Conservation (phyloP, 148 eudicot species). For the Tetragonia tetragonoides region DNA sequence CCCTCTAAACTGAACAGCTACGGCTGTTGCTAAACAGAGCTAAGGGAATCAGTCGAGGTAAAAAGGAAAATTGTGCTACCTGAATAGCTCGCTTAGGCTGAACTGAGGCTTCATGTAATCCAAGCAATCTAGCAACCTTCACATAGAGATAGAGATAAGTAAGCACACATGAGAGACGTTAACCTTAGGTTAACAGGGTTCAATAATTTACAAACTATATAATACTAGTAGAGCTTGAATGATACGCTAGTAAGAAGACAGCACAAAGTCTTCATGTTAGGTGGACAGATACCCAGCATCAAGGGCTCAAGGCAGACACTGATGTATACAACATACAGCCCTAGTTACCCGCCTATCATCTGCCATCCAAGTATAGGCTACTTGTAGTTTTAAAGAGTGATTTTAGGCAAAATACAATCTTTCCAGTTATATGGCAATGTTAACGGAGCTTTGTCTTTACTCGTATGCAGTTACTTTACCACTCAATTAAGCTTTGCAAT, state of each 20-base stretch:
- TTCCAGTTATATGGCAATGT: neutral
- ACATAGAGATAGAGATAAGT: neutral
- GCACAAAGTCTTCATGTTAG: neutral
- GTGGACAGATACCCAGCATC: neutral
- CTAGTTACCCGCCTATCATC: neutral
- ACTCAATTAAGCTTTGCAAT: no score
- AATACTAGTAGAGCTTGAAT: no score
- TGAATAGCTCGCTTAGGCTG: slow-evolving; percentile 97
- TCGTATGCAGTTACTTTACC: no score
- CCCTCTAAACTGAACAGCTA: no score
- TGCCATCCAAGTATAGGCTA: no score
- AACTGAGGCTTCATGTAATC: slow-evolving; percentile 64
- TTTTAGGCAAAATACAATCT: neutral
- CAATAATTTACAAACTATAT: neutral
- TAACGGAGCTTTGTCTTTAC: no score
- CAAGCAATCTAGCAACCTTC: slow-evolving; percentile 88
- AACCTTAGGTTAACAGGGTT: neutral
- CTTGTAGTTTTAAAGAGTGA: no score
- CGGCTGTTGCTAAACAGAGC: no score
- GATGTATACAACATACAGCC: neutral
- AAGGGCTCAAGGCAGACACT: no score
- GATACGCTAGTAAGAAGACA: neutral
- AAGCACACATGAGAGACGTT: neutral
- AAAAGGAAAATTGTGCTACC: slow-evolving; percentile 31
- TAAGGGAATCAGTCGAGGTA: neutral